Evolutionary conservation across 371 early-diverging fungal species (phyloP).

Genomic region (Saksenaea vasiformis): DNA sequence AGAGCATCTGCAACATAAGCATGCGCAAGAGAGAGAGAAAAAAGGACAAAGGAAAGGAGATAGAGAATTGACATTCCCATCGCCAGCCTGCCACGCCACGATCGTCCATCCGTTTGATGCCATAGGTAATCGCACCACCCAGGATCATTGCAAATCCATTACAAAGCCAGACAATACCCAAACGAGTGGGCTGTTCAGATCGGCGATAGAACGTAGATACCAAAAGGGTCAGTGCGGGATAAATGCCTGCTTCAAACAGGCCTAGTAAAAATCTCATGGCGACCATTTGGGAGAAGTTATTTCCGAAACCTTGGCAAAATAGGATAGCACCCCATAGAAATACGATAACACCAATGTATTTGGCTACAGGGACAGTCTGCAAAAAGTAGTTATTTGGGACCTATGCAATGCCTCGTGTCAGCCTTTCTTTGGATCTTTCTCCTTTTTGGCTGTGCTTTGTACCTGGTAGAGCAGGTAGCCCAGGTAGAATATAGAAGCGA

Average conservation of each 20-base stretch:
- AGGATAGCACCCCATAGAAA: slow-evolving; percentile 15
- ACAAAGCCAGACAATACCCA: slow-evolving; percentile 9
- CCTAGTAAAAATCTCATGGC: slow-evolving; percentile 14
- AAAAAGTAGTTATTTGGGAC: neutral
- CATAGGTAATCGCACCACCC: slow-evolving; percentile 54
- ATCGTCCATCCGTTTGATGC: slow-evolving; percentile 38
- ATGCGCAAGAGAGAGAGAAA: too few relatives aligned
- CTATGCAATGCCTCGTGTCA: neutral
- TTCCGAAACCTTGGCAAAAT: neutral
- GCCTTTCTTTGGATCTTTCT: neutral
- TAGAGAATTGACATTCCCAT: slow-evolving; percentile 18
- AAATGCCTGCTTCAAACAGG: slow-evolving; percentile 6
- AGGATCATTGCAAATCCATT: slow-evolving; percentile 18
- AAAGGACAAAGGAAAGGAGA: too few relatives aligned
- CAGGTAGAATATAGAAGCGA: neutral
- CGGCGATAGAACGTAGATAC: slow-evolving; percentile 6
- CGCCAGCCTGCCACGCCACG: slow-evolving; percentile 37
- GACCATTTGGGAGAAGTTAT: slow-evolving; percentile 7
- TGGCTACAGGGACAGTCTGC: neutral
- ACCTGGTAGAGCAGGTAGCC: slow-evolving; percentile 47
- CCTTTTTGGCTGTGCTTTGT: neutral
- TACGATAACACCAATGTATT: slow-evolving; percentile 5
- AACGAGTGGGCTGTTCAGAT: slow-evolving; percentile 11
- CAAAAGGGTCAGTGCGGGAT: slow-evolving; percentile 6
- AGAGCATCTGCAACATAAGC: neutral